These are phyloP conservation scores for Madurella mycetomatis DNA, from an alignment of 2,329 filamentous ascomycete species.

Conservation along the genomic window DNA sequence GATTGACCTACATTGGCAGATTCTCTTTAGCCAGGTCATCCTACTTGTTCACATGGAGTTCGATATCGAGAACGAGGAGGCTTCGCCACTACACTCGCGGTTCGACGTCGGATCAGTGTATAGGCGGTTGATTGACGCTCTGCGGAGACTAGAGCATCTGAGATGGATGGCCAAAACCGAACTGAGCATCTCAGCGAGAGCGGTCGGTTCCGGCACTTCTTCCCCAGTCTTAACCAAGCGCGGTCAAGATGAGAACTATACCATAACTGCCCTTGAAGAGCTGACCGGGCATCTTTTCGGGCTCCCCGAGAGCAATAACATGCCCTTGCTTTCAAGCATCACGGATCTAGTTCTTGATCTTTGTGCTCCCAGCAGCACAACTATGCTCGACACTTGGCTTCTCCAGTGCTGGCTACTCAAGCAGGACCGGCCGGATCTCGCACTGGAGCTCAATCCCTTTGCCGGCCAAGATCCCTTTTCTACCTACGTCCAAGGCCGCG, in stretches of 20 bases:
- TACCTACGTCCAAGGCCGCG: constrained; percentile 80
- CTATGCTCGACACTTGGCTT: constrained; percentile 57
- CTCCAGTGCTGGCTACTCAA: constrained; percentile 61
- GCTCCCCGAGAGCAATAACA: constrained; percentile 52
- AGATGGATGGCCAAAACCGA: constrained; percentile 62
- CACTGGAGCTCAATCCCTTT: constrained; percentile 54
- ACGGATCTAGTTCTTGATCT: constrained; percentile 64
- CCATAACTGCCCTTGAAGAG: constrained; percentile 56
- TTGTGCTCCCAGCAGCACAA: constrained; percentile 61
- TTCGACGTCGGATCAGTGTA: constrained; percentile 68
- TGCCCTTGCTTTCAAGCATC: constrained; percentile 54
- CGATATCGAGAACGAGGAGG: constrained; percentile 70
- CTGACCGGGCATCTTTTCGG: constrained; percentile 61
- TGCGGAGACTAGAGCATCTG: constrained; percentile 71
- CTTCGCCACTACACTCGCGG: constrained; percentile 51
- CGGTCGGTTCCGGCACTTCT: constrained; percentile 32
- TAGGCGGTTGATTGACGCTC: constrained; percentile 61
- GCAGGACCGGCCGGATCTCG: constrained; percentile 55
- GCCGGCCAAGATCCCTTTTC: constrained; percentile 56
- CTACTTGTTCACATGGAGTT: constrained; percentile 83
- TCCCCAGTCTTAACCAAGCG: constrained; percentile 33
- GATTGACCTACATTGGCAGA: constrained; percentile 64
- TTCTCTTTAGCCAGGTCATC: constrained; percentile 77
- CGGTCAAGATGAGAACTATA: constrained; percentile 42
- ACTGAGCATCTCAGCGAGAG: constrained; percentile 46